These are phyloP conservation scores for Escovopsis weberi DNA, from an alignment of 2,329 filamentous ascomycete species.

Conservation along the genomic window DNA sequence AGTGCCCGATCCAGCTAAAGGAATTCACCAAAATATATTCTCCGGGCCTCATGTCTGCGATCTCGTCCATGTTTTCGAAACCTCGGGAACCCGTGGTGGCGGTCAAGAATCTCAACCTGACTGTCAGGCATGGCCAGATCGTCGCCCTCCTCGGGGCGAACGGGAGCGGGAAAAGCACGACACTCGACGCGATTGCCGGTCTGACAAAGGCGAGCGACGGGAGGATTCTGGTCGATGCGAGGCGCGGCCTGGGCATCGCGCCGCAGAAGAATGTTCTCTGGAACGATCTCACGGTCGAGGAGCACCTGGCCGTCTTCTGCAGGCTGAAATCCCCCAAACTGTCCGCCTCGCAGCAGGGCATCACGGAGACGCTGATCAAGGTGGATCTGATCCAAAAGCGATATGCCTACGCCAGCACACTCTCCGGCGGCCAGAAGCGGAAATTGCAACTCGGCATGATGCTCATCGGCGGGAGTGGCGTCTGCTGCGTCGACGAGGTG, in stretches of 20 bases:
- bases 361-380: constrained; percentile 47
- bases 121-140: constrained; percentile 65
- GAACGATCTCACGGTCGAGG: constrained; percentile 73
- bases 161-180: constrained; percentile 81
- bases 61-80: constrained; percentile 37
- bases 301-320: constrained; percentile 78
- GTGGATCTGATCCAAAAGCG: constrained; percentile 67
- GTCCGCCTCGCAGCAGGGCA: constrained; percentile 41
- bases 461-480: constrained; percentile 76
- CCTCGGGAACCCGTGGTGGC: constrained; percentile 54
- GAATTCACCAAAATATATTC: constrained; percentile 66
- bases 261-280: constrained; percentile 92
- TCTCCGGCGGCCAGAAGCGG: constrained; percentile 83
- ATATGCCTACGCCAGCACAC: constrained; percentile 55
- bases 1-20: constrained; percentile 52
- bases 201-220: constrained; percentile 65
- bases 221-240: constrained; percentile 61
- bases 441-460: constrained; percentile 92
- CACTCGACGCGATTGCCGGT: constrained; percentile 75
- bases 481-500: constrained; percentile 88
- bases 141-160: constrained; percentile 79
- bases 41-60: constrained; percentile 29
- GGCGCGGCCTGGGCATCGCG: constrained; percentile 70
- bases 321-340: constrained; percentile 53
- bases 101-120: constrained; percentile 58